Evolutionary conservation across 106 monocot species (phyloP).

Genomic region (Chionographis japonica): DNA sequence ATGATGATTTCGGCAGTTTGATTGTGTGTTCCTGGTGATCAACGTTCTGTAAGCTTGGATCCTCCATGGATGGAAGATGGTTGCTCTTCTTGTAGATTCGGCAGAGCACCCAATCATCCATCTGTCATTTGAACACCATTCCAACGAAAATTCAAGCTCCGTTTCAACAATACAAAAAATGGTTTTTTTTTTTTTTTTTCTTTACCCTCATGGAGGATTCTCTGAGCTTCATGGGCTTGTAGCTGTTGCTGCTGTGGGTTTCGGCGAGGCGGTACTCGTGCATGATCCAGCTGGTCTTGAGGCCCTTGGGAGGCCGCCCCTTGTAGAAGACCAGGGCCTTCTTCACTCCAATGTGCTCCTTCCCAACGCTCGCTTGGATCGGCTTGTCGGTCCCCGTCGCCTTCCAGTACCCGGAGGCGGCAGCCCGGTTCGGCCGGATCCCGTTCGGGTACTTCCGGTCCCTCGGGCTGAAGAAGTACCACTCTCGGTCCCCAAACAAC

Average conservation of each 20-base stretch:
- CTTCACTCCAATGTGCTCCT: slow-evolving; percentile 54
- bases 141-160: no score
- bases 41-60: slow-evolving; percentile 8
- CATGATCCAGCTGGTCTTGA: slow-evolving; percentile 87
- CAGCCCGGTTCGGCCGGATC: slow-evolving; percentile 52
- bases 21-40: background rate
- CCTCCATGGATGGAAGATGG: slow-evolving; percentile 21
- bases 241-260: slow-evolving; percentile 34
- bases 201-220: slow-evolving; percentile 65
- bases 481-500: slow-evolving; percentile 46
- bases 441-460: slow-evolving; percentile 70
- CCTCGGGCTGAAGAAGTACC: slow-evolving; percentile 68
- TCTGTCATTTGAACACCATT: slow-evolving; percentile 17
- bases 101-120: slow-evolving; percentile 78
- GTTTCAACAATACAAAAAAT: no score
- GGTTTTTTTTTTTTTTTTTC: no score
- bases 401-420: slow-evolving; percentile 63
- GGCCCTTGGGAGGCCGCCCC: slow-evolving; percentile 68
- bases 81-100: slow-evolving; percentile 68
- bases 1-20: slow-evolving; percentile 31
- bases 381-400: slow-evolving; percentile 65
- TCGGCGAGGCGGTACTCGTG: slow-evolving; percentile 76
- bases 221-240: slow-evolving; percentile 43
- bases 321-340: slow-evolving; percentile 80
- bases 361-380: slow-evolving; percentile 16